Evolutionary conservation across 2,329 filamentous ascomycete genomes (phyloP), one percentile per base, ranked within the genome.

Genomic region (Lithohypha guttulata): DNA sequence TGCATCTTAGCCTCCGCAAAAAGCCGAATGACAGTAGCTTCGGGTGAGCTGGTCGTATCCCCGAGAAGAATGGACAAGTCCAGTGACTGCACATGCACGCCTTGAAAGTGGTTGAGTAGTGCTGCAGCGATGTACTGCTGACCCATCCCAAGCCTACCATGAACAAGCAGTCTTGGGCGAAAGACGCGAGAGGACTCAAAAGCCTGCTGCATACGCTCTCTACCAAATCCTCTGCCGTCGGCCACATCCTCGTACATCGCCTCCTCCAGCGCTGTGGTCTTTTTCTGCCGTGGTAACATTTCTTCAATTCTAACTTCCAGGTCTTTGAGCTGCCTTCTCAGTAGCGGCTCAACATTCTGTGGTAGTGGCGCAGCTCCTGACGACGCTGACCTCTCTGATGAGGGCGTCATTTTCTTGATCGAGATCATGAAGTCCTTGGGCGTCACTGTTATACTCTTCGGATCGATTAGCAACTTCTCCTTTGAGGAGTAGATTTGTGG

Each of bases 361-460:
- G 85, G 84, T 13, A 98, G 65, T 1, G 89, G 81, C 10, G 81
- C 74, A 37, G 89, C 87, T 9, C 81, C 84, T 9, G 87, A 89
- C 3, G 85, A 81, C 1, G 85, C 79, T 32, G 89, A 89, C 46
- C 91, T 73, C 59, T 96, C 85, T 0, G 91, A 96, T 1, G 91
- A 96, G 5, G 91, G 91, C 8, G 95, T 75, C 63, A 98, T 85
- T 61, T 93, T 93, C 65, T 94, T 93, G 56, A 95, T 79, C 0
- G 89, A 93, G 10, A 95, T 73, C 82, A 94, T 94, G 53, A 98
- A 98, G 59, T 98, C 91, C 41, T 91, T 91, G 3, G 91, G 85
- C 29, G 84, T 79, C 25, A 98, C 78, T 42, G 77, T 77, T 54
- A 98, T 94, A 52, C 79, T 84, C 44, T 75, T 73, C 0, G 87